Conservation (phyloP, 2,329 filamentous ascomycete species). For the Tetracladium maxilliforme region DNA sequence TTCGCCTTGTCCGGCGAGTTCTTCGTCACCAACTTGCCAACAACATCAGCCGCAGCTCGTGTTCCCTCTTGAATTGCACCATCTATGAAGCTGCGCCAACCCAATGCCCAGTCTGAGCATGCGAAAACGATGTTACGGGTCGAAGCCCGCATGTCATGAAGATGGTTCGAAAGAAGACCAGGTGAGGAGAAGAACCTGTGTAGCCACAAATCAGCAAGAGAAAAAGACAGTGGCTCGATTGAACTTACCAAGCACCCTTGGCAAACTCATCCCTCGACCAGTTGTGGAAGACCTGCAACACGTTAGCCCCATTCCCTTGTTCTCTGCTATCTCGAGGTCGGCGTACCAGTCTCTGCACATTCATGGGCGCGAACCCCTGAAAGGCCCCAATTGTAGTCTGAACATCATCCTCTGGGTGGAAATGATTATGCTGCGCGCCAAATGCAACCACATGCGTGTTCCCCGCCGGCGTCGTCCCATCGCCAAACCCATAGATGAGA, state of each 20-base stretch:
- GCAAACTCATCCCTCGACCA: constrained; percentile 31
- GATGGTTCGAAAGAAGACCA: constrained; percentile 18
- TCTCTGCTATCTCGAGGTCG: no score
- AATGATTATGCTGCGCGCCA: constrained; percentile 23
- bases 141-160: constrained; percentile 21
- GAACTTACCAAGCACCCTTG: constrained; percentile 21
- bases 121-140: constrained; percentile 30
- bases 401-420: constrained; percentile 25
- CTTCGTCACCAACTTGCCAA: no score
- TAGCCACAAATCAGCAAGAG: not conserved
- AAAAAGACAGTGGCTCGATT: not conserved
- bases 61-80: constrained; percentile 31
- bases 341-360: constrained; percentile 1
- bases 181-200: constrained; percentile 19
- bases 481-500: constrained; percentile 25
- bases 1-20: no score
- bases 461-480: constrained; percentile 25
- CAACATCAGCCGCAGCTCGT: no score
- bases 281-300: constrained; percentile 26
- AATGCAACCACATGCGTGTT: constrained; percentile 33
- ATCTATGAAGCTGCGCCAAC: constrained; percentile 33
- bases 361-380: constrained; percentile 14
- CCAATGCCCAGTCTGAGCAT: constrained; percentile 30
- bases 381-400: constrained; percentile 13
- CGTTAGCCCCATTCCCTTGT: no score